These are phyloP conservation scores for Lipomyces sp. DNA, from an alignment of 805 yeast genomes.

Conservation along the genomic window DNA sequence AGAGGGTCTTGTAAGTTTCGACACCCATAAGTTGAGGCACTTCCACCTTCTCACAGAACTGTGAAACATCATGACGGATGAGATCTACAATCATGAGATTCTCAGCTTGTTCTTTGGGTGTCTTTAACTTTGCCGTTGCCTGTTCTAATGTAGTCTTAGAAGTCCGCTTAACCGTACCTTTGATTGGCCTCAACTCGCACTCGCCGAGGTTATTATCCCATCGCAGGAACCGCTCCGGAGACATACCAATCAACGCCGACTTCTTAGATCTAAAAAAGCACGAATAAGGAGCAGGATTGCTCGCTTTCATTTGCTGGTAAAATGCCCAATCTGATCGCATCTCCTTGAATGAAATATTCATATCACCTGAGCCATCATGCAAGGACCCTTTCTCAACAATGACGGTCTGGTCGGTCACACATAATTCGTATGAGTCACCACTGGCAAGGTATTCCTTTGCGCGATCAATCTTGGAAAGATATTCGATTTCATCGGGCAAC, in stretches of 20 bases:
- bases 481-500: constrained; percentile 43
- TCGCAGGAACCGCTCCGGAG: constrained; percentile 90
- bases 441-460: constrained; percentile 71
- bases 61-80: constrained; percentile 86
- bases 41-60: constrained; percentile 64
- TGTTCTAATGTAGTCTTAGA: constrained; percentile 40
- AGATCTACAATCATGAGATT: constrained; percentile 96
- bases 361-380: constrained; percentile 49
- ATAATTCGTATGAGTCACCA: constrained; percentile 94
- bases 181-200: constrained; percentile 90
- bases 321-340: constrained; percentile 61
- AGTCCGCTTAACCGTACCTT: constrained; percentile 86
- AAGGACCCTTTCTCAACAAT: constrained; percentile 53
- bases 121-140: constrained; percentile 21
- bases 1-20: constrained; percentile 90
- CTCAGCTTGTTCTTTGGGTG: constrained; percentile 86
- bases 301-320: constrained; percentile 68
- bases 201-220: constrained; percentile 60
- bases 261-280: constrained; percentile 74
- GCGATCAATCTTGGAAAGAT: constrained; percentile 57
- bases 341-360: constrained; percentile 4
- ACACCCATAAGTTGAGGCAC: constrained; percentile 85
- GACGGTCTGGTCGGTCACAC: constrained; percentile 69
- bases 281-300: constrained; percentile 93
- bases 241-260: constrained; percentile 72